phyloP scores from a whole-genome alignment of 495 filamentous ascomycete genomes.

The Neurospora hispaniola region DNA sequence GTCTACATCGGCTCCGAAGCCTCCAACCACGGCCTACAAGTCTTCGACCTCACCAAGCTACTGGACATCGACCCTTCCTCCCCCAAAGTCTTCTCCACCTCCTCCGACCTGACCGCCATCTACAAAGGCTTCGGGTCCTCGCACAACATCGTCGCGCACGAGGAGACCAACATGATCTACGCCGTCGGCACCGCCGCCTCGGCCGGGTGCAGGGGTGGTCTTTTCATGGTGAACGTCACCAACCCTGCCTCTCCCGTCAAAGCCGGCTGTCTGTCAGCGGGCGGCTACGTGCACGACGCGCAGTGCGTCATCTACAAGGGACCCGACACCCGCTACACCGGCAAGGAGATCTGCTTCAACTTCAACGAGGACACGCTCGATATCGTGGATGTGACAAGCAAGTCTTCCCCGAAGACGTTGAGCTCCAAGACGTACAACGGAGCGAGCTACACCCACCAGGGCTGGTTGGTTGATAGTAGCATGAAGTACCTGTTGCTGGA shows the following conservation, averaged over 20 bases:
- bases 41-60: slow-evolving; percentile 38
- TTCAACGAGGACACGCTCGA: slow-evolving; percentile 43
- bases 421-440: slow-evolving; percentile 46
- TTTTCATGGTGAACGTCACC: slow-evolving; percentile 44
- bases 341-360: slow-evolving; percentile 49
- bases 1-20: slow-evolving; percentile 38
- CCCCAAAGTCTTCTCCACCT: slow-evolving; percentile 13
- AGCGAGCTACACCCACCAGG: slow-evolving; percentile 50
- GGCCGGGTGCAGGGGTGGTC: slow-evolving; percentile 34
- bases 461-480: slow-evolving; percentile 44
- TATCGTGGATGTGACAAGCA: slow-evolving; percentile 44
- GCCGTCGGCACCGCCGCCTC: slow-evolving; percentile 35
- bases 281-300: slow-evolving; percentile 50
- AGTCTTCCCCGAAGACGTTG: slow-evolving; percentile 34
- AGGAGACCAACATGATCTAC: slow-evolving; percentile 30
- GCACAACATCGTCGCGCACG: slow-evolving; percentile 40
- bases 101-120: slow-evolving; percentile 12
- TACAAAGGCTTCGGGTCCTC: slow-evolving; percentile 16
- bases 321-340: slow-evolving; percentile 40
- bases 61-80: slow-evolving; percentile 10
- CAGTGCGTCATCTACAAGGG: slow-evolving; percentile 50
- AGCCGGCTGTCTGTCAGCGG: slow-evolving; percentile 37
- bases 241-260: slow-evolving; percentile 34
- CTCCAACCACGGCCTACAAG: slow-evolving; percentile 32
- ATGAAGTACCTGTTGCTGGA: slow-evolving; percentile 48